Conservation (phyloP, 768 basidiomycete species). For the Phylloporus sp. region DNA sequence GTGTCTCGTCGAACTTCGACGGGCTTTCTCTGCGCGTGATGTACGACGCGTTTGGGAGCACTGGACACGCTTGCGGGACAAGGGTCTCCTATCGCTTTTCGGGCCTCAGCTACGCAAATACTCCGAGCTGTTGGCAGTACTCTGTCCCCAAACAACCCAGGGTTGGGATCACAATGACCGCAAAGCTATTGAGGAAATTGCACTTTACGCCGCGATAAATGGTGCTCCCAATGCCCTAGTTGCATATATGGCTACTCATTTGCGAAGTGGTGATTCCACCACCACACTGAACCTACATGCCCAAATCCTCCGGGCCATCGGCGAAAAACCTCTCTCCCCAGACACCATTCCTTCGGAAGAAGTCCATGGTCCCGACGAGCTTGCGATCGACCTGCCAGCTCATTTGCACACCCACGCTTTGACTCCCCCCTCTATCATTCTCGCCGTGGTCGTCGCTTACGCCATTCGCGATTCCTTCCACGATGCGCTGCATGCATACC, state of each 20-base stretch:
- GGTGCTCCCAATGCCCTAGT: conserved; percentile 46
- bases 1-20: conserved; percentile 36
- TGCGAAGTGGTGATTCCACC: conserved; percentile 39
- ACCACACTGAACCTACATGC: conserved; percentile 45
- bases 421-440: conserved; percentile 37
- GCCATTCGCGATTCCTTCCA: conserved; percentile 56
- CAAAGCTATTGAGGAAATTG: conserved; percentile 42
- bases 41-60: conserved; percentile 24
- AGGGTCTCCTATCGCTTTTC: conserved; percentile 44
- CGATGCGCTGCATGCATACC: conserved; percentile 46
- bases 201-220: conserved; percentile 43
- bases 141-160: conserved; percentile 22
- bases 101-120: conserved; percentile 41
- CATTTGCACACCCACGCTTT: conserved; percentile 9
- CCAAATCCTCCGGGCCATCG: conserved; percentile 29
- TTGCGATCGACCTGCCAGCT: conserved; percentile 22
- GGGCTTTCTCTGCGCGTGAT: conserved; percentile 37
- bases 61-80: conserved; percentile 44
- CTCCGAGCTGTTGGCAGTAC: conserved; percentile 33
- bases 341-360: conserved; percentile 12
- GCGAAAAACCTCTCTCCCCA: conserved; percentile 16
- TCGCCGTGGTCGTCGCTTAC: conserved; percentile 57
- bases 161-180: conserved; percentile 28
- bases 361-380: conserved; percentile 22
- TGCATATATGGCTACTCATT: conserved; percentile 45